Evolutionary conservation across 225 moss, liverwort and hornwort species (phyloP), one percentile per base, ranked within the genome.

Genomic region (Straminergon stramineum): DNA sequence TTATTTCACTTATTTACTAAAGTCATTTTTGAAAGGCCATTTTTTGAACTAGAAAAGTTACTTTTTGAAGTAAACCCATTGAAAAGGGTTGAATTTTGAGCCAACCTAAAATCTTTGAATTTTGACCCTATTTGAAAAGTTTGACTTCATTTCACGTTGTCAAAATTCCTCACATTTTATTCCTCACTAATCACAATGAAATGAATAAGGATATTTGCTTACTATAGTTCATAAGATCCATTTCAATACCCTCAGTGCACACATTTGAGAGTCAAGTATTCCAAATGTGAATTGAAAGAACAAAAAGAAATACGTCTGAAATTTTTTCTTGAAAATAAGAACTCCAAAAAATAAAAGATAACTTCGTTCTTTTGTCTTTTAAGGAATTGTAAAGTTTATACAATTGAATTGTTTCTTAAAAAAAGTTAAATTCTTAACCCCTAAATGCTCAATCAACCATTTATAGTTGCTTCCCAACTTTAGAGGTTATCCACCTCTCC

Each of bases 401-500:
- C 1, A 41, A 1, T 27, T 35, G 18, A 9, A 17, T 68, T 68
- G 2, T 26, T 41, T 71, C 4, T 15, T 27, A 8, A 5, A 8
- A 41, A 73, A 73, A 16, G 27, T 43, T 43, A 15, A 27, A 26
- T 41, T 71, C 15, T 26, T 27, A 16, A 27, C 5, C 15, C 8
- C 5, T 9, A n/a, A 73, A 26, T 41, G 26, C 5, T 24, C 4
- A n/a, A 23, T 39, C 70, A 13, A 23, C 18, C 7, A 13, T n/a
- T n/a, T 13, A 39, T 39, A 2, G 23, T 39, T 0, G 0, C 1
- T 39, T 0, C 1, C 39, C 4, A 70, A 39, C 4, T 22, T 39
- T 2, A 39, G 0, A 1, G 39, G 18, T 1, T 23, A 3, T 4
- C 2, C 1, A 0, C 1, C n/a, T 37, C 10, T 35, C 66, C 10